Conservation (phyloP, 441 rosid species). For the Erysimum cheiri region DNA sequence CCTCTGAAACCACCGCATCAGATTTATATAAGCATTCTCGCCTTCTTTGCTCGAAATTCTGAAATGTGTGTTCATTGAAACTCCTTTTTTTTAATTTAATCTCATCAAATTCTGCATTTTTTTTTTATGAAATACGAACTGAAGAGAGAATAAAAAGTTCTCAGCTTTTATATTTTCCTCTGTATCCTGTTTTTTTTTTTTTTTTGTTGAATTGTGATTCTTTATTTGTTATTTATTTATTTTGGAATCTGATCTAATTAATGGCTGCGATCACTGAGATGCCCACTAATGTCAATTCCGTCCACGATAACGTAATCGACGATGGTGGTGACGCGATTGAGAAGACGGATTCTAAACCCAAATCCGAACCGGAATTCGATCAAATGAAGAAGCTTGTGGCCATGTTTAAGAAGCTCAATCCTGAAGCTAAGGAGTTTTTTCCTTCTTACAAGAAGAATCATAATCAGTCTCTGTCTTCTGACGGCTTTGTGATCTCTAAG, state of each 20-base stretch:
- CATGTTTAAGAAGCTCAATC: slow-evolving; percentile 81
- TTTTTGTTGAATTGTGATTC: slow-evolving; percentile 13
- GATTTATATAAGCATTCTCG: slow-evolving; percentile 22
- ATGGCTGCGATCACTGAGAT: slow-evolving; percentile 84
- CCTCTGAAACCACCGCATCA: slow-evolving; percentile 22
- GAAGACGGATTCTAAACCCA: slow-evolving; percentile 44
- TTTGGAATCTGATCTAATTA: slow-evolving; percentile 43
- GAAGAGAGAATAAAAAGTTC: slow-evolving; percentile 18
- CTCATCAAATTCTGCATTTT: slow-evolving; percentile 4
- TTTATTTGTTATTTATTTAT: neutral
- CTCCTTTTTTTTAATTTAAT: neutral
- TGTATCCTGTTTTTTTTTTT: neutral
- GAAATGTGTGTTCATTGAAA: slow-evolving; percentile 24
- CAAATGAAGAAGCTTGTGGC: slow-evolving; percentile 73
- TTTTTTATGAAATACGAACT: neutral
- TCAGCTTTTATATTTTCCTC: slow-evolving; percentile 18
- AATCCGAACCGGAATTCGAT: slow-evolving; percentile 51
- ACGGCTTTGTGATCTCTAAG: slow-evolving; percentile 41
- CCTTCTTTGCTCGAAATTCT: neutral
- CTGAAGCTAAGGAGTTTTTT: slow-evolving; percentile 82
- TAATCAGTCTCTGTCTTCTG: slow-evolving; percentile 42
- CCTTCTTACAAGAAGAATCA: slow-evolving; percentile 59
- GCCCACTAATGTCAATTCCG: slow-evolving; percentile 44
- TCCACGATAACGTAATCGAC: slow-evolving; percentile 27
- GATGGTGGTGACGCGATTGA: slow-evolving; percentile 37